Conservation (phyloP, 2,329 filamentous ascomycete genomes). For the Sporothrix pallida region DNA sequence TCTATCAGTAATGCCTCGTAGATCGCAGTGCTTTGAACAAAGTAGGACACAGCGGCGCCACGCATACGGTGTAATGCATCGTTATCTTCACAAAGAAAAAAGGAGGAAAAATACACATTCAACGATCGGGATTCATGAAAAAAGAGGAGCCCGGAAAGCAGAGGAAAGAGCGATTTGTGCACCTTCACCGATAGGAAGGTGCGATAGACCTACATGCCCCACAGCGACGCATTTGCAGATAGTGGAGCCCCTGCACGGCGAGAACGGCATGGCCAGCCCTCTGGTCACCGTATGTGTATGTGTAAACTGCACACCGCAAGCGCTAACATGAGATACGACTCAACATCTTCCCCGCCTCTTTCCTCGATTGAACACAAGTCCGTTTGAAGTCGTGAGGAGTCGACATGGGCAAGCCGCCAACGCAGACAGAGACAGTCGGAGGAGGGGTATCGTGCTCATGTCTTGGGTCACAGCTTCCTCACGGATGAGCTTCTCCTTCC, state of each 20-base stretch:
- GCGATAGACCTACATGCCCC: background rate
- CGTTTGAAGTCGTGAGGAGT: background rate
- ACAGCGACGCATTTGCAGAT: background rate
- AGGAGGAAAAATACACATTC: background rate
- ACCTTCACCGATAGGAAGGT: constrained; percentile 23
- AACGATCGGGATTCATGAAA: background rate
- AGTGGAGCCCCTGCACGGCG: constrained; percentile 18
- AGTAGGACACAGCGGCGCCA: background rate
- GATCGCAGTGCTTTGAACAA: constrained; percentile 17
- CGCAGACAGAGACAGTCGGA: background rate
- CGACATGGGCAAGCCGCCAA: constrained; percentile 12
- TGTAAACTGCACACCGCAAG: background rate
- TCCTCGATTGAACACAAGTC: constrained; percentile 16
- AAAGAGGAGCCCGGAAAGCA: constrained; percentile 17
- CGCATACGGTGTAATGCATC: no score
- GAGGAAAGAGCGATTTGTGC: constrained; percentile 18
- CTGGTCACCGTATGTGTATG: background rate
- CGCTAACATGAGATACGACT: constrained; percentile 11
- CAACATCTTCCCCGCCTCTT: constrained; percentile 19
- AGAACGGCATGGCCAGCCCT: constrained; percentile 23
- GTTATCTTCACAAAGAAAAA: constrained; percentile 10
- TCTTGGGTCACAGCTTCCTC: constrained; percentile 10
- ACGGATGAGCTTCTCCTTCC: constrained; percentile 16
- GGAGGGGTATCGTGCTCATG: constrained; percentile 16
- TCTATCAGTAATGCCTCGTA: constrained; percentile 21